These are phyloP conservation scores for Boletus coccyginus DNA, from an alignment of 768 basidiomycete genomes.

Conservation along the genomic window DNA sequence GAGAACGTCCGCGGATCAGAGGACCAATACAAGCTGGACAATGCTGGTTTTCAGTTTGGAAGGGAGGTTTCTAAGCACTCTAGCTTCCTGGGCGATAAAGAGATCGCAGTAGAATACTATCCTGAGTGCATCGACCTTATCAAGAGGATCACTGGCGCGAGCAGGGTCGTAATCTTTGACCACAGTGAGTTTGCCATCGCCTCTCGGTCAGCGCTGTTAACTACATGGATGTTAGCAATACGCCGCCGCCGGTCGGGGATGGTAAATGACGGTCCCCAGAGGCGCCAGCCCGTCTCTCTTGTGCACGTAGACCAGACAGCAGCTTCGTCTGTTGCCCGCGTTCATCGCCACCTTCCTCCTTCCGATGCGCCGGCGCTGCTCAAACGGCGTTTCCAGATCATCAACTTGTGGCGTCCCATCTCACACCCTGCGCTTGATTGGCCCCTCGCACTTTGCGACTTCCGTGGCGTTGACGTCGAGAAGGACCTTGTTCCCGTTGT, in stretches of 20 bases:
- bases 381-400: slow-evolving; percentile 47
- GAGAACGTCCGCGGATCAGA: slow-evolving; percentile 37
- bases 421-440: slow-evolving; percentile 42
- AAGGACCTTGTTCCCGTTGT: slow-evolving; percentile 38
- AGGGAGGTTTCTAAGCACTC: slow-evolving; percentile 23
- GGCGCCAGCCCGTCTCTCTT: slow-evolving; percentile 40
- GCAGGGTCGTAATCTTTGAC: slow-evolving; percentile 39
- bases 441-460: slow-evolving; percentile 50
- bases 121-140: slow-evolving; percentile 37
- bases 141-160: slow-evolving; percentile 40
- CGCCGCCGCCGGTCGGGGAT: slow-evolving; percentile 40
- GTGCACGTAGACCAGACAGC: slow-evolving; percentile 49
- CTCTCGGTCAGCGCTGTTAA: not conserved
- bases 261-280: slow-evolving; percentile 35
- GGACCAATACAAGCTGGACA: slow-evolving; percentile 30
- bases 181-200: slow-evolving; percentile 29
- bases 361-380: slow-evolving; percentile 40
- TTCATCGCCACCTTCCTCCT: slow-evolving; percentile 41
- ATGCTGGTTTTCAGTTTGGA: slow-evolving; percentile 36
- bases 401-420: slow-evolving; percentile 57
- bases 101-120: slow-evolving; percentile 39
- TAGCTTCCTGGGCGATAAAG: slow-evolving; percentile 34
- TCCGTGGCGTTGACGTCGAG: slow-evolving; percentile 36
- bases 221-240: slow-evolving; percentile 32
- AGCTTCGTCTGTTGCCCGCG: slow-evolving; percentile 38